Evolutionary conservation across 441 rosid species (phyloP).

Genomic region (Isatis lusitanica): DNA sequence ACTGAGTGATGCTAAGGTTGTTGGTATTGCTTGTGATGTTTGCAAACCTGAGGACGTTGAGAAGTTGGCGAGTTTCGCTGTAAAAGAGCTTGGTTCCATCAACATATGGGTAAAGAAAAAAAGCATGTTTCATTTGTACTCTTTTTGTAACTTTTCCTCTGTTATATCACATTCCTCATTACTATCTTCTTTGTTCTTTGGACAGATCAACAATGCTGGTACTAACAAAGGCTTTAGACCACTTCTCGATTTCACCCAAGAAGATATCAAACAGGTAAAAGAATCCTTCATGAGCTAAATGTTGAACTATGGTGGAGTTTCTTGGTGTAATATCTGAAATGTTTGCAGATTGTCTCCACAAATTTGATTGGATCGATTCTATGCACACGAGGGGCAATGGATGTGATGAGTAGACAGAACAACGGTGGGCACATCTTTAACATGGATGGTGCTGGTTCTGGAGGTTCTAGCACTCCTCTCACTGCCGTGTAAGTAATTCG

Average conservation of each 20-base stretch:
- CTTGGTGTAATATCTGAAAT: not conserved
- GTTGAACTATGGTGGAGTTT: not conserved
- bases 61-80: slow-evolving; percentile 70
- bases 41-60: slow-evolving; percentile 65
- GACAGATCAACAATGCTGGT: slow-evolving; percentile 88
- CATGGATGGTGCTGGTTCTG: slow-evolving; percentile 98
- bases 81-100: slow-evolving; percentile 71
- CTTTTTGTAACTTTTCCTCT: not conserved
- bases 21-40: slow-evolving; percentile 85
- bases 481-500: slow-evolving; percentile 79
- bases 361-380: slow-evolving; percentile 87
- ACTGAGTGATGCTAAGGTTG: slow-evolving; percentile 63
- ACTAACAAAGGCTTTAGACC: slow-evolving; percentile 93
- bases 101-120: slow-evolving; percentile 76
- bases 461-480: slow-evolving; percentile 94
- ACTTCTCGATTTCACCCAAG: slow-evolving; percentile 74
- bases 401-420: slow-evolving; percentile 60
- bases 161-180: slow-evolving; percentile 4
- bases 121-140: not conserved
- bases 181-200: not conserved
- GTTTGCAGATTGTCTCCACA: slow-evolving; percentile 75
- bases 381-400: slow-evolving; percentile 92
- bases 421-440: slow-evolving; percentile 87
- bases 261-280: slow-evolving; percentile 74
- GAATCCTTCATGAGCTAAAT: not conserved